A percentile compares a stretch with the other conserved stretches of the same genome.
These are phyloP conservation scores for Pseudogymnoascus sp. DNA, from an alignment of 2,329 filamentous ascomycete genomes.

Conservation along the genomic window DNA sequence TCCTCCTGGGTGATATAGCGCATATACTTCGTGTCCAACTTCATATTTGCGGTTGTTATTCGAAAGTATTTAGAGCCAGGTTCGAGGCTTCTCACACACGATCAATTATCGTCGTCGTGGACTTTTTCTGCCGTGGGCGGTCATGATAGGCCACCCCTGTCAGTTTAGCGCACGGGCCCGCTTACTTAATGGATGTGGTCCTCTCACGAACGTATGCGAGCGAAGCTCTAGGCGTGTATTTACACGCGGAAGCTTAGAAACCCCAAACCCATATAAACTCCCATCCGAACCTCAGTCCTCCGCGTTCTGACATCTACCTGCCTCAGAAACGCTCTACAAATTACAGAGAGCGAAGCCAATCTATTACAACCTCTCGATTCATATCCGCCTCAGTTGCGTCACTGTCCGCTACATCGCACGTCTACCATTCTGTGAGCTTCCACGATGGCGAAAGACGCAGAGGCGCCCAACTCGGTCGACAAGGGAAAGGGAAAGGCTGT, in stretches of 20 bases:
- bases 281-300: constrained; percentile 3
- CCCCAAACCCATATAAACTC: constrained; percentile 8
- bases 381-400: not conserved
- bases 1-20: constrained; percentile 89
- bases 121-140: constrained; percentile 19
- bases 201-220: constrained; percentile 5
- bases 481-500: constrained; percentile 95
- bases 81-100: constrained; percentile 4
- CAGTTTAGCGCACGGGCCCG: constrained; percentile 9
- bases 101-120: constrained; percentile 5
- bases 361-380: constrained; percentile 5
- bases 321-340: not conserved
- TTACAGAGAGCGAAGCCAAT: not conserved
- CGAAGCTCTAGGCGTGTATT: constrained; percentile 11
- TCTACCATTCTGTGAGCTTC: constrained; percentile 18
- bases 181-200: constrained; percentile 10
- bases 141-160: constrained; percentile 9
- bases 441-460: constrained; percentile 89
- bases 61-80: not conserved
- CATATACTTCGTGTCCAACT: constrained; percentile 87
- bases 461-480: constrained; percentile 74
- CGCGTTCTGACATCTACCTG: constrained; percentile 2
- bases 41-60: constrained; percentile 52
- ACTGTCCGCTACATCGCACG: constrained; percentile 2
- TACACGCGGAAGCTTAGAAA: constrained; percentile 11